A percentile compares a stretch with the other conserved stretches of the same genome.
Conservation (phyloP, 2,329 filamentous ascomycete species). For the Elsinoe fawcettii region DNA sequence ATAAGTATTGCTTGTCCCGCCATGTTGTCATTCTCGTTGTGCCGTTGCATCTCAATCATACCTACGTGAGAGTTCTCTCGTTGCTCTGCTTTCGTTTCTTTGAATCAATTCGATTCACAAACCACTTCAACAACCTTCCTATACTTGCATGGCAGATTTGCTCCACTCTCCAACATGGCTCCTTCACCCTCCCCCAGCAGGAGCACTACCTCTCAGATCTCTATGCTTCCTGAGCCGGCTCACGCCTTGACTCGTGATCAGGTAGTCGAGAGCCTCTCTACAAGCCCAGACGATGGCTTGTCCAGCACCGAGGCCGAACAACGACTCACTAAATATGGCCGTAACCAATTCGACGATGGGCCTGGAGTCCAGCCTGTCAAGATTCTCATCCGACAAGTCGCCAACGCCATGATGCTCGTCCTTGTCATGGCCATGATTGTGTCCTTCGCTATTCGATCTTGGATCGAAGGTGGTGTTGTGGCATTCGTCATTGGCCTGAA, state of each 20-base stretch:
- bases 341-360: constrained; percentile 63
- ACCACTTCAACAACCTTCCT: not conserved
- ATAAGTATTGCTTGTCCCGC: constrained; percentile 1
- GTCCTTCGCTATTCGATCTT: constrained; percentile 40
- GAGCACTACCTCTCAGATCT: not conserved
- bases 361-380: constrained; percentile 62
- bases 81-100: not conserved
- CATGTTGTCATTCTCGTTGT: not conserved
- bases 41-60: not conserved
- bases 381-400: constrained; percentile 63
- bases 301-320: constrained; percentile 52
- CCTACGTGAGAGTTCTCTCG: not conserved
- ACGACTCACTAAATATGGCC: constrained; percentile 53
- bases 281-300: constrained; percentile 60
- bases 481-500: constrained; percentile 40
- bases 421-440: constrained; percentile 44
- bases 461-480: constrained; percentile 43
- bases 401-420: constrained; percentile 71
- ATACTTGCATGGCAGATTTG: not conserved
- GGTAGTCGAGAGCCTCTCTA: constrained; percentile 51
- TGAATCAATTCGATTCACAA: not conserved
- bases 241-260: constrained; percentile 52
- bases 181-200: constrained; percentile 4
- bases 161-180: not conserved
- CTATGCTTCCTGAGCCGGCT: constrained; percentile 49